Evolutionary conservation across 495 filamentous ascomycete species (phyloP).

Genomic region (Tuber magnatum): DNA sequence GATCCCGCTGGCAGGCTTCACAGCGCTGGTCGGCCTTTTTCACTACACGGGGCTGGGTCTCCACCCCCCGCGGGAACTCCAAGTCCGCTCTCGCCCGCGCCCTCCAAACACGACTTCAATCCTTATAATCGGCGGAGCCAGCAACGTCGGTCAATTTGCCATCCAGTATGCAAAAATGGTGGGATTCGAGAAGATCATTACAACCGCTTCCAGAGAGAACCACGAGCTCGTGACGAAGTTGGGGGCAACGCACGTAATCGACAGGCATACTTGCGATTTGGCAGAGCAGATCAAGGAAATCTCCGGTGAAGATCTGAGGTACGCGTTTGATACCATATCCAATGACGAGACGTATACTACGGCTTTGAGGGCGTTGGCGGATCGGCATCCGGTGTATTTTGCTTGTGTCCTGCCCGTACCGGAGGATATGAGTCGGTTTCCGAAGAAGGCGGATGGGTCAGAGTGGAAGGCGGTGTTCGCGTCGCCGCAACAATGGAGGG

Average conservation of each 20-base stretch:
- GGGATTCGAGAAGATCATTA: slow-evolving; percentile 3
- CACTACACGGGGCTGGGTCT: slow-evolving; percentile 2
- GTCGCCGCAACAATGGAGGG: not conserved
- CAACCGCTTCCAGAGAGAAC: not conserved
- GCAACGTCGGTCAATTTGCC: slow-evolving; percentile 3
- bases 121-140: slow-evolving; percentile 4
- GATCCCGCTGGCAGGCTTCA: not conserved
- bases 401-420: not conserved
- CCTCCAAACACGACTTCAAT: slow-evolving; percentile 1
- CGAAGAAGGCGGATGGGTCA: slow-evolving; percentile 1
- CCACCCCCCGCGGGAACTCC: not conserved
- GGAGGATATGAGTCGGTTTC: not conserved
- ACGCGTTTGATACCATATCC: slow-evolving; percentile 9
- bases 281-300: slow-evolving; percentile 2
- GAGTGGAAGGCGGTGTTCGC: slow-evolving; percentile 6
- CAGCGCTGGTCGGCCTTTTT: slow-evolving; percentile 5
- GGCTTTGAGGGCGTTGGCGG: not conserved
- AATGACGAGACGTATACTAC: not conserved
- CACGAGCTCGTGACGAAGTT: not conserved
- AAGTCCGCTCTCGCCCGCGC: not conserved
- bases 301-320: slow-evolving; percentile 2
- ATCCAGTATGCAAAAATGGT: slow-evolving; percentile 7
- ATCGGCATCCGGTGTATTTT: slow-evolving; percentile 3
- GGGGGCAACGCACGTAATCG: slow-evolving; percentile 5
- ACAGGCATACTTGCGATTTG: not conserved